Evolutionary conservation across 2,329 filamentous ascomycete species (phyloP).

Genomic region (Claviceps africana): DNA sequence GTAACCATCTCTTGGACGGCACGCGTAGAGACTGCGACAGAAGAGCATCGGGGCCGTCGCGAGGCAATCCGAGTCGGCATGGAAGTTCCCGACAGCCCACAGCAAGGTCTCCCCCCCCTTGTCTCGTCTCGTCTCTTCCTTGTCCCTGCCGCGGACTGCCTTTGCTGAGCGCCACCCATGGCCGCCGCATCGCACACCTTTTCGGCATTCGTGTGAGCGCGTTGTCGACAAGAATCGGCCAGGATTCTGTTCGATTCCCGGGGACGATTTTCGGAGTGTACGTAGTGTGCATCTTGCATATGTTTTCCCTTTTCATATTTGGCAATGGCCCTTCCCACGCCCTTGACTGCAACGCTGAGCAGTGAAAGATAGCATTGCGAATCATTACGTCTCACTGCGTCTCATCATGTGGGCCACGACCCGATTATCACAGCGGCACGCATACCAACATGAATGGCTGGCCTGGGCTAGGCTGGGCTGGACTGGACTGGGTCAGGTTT

Average conservation of each 20-base stretch:
- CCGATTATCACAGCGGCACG: not conserved
- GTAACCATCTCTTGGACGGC: no score
- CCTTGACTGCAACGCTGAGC: not conserved
- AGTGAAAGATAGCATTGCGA: not conserved
- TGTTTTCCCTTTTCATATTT: not conserved
- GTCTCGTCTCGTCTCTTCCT: not conserved
- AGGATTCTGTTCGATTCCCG: not conserved
- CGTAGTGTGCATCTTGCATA: no score
- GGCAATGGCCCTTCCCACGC: slow-evolving; percentile 1
- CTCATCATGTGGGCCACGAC: not conserved
- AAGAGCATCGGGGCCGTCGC: no score
- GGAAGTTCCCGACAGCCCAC: no score
- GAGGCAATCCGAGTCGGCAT: no score
- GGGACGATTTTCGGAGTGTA: slow-evolving; percentile 2
- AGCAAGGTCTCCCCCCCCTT: no score
- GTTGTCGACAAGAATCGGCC: not conserved
- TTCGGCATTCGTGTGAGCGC: not conserved
- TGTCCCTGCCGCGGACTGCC: not conserved
- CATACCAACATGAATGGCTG: not conserved
- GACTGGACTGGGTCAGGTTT: not conserved
- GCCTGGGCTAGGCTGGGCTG: not conserved
- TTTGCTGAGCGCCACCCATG: not conserved
- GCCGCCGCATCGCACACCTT: not conserved
- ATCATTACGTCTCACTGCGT: not conserved
- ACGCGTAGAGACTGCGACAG: no score